Conservation (phyloP, 345 rosid species). For the Nephelium lappaceum region DNA sequence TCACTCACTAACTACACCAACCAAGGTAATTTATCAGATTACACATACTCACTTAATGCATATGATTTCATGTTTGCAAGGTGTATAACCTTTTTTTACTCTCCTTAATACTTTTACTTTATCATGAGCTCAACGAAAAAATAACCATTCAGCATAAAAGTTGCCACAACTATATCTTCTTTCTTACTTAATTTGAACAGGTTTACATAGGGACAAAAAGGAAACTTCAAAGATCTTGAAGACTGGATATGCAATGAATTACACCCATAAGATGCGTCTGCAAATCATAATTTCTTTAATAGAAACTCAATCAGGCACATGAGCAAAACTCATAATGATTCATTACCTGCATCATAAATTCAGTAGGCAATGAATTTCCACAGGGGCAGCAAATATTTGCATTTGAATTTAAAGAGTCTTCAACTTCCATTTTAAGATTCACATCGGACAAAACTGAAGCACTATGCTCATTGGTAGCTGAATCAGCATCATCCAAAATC, state of each 20-base stretch:
- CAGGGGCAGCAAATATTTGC: slow-evolving; percentile 37
- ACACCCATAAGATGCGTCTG: neutral
- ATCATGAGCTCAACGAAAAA: neutral
- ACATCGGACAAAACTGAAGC: slow-evolving; percentile 16
- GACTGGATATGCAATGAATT: neutral
- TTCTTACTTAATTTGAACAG: neutral
- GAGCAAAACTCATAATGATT: neutral
- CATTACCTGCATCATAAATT: slow-evolving; percentile 38
- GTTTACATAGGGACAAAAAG: neutral
- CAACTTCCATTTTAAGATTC: slow-evolving; percentile 25
- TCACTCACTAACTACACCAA: neutral
- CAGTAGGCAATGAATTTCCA: slow-evolving; percentile 27
- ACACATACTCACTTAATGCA: neutral
- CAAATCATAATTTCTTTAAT: neutral
- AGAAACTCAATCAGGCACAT: slow-evolving; percentile 2
- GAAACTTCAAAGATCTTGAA: neutral
- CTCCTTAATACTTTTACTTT: neutral
- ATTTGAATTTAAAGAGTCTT: slow-evolving; percentile 13
- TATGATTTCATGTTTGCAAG: neutral
- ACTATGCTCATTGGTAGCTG: slow-evolving; percentile 24
- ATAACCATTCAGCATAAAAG: neutral
- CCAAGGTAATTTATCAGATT: neutral
- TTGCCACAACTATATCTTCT: neutral
- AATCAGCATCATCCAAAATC: slow-evolving; percentile 29
- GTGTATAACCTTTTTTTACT: neutral